Base-by-base conservation (phyloP, 805 yeast species). In the Cyberlindnera suaveolens region DNA sequence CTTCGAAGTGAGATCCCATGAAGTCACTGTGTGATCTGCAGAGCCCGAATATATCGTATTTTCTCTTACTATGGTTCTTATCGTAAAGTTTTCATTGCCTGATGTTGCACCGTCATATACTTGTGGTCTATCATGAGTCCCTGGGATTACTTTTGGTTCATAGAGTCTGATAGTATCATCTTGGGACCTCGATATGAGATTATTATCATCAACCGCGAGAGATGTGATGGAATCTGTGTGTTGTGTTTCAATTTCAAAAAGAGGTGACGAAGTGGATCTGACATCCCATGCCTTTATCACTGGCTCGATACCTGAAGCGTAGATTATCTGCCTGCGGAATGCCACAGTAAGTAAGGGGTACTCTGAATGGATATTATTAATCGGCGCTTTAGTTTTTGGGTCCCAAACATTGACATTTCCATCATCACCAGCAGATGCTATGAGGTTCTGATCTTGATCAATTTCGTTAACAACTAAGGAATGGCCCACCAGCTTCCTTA, bases 271-370 rank as follows among this genome's bases (percentile, higher is more conserved):
- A 5, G 65, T 43, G 4, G 66, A 59, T 42, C 87, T 61, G 7
- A 76, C 39, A 53, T 86, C 95, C 64, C 74, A 81, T 3, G 78
- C 81, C 34, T 64, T 56, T 1, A 86, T 70, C 0, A 68, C 64
- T 1, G 87, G 82, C 49, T 86, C 91, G 3, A 86, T 74, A 0
- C 95, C 95, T 0, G 82, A 66, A 5, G 77, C 68, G 50, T 68
- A 85, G 4, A 82, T 52, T 13, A 65, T 60, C 14, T 63, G 58
- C 1, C 75, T 78, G 34, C 61, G 60, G 46, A 64, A 52, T 7
- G 68, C 72, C 6, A 77, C 74, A 0, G 85, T 67, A 17, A 84
- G 60, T 1, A 85, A 51, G 0, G 95, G 93, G 52, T 68, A 82
- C 2, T 70, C 71, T 0, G 81, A 71, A 18, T 63, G 58, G 42